Evolutionary conservation across 148 eudicot species (phyloP).

Genomic region (Tetragonia tetragonoides): DNA sequence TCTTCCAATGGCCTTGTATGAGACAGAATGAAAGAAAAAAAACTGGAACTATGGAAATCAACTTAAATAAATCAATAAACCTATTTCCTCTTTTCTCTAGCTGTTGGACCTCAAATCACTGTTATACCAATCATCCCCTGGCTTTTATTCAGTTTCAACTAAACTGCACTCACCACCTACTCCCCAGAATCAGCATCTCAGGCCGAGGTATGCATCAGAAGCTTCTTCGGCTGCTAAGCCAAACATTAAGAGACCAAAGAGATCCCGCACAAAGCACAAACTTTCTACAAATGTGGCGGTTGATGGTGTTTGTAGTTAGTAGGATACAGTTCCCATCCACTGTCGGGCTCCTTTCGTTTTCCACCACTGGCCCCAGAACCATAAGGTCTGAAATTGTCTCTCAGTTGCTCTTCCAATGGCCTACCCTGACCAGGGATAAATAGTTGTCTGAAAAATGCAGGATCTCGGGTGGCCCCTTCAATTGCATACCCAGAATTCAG

Average conservation of each 20-base stretch:
- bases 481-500: constrained; percentile 51
- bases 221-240: neutral
- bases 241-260: neutral
- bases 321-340: constrained; percentile 63
- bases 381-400: constrained; percentile 44
- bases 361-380: constrained; percentile 46
- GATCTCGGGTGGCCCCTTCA: constrained; percentile 53
- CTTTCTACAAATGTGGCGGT: constrained; percentile 68
- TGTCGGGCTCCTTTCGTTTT: constrained; percentile 84
- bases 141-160: constrained; percentile 36
- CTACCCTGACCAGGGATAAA: constrained; percentile 41
- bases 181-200: constrained; percentile 17
- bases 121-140: constrained; percentile 23
- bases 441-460: constrained; percentile 51
- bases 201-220: neutral
- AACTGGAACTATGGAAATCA: constrained; percentile 20
- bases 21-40: constrained; percentile 19
- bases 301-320: constrained; percentile 54
- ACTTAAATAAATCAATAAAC: constrained; percentile 39
- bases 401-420: constrained; percentile 44
- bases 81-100: constrained; percentile 34
- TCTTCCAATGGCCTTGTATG: constrained; percentile 34
- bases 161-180: constrained; percentile 30
- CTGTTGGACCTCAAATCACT: constrained; percentile 41
- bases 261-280: constrained; percentile 13